Base-by-base conservation (phyloP, 176 grass and related monocot species). In the Oryza meyeriana region DNA sequence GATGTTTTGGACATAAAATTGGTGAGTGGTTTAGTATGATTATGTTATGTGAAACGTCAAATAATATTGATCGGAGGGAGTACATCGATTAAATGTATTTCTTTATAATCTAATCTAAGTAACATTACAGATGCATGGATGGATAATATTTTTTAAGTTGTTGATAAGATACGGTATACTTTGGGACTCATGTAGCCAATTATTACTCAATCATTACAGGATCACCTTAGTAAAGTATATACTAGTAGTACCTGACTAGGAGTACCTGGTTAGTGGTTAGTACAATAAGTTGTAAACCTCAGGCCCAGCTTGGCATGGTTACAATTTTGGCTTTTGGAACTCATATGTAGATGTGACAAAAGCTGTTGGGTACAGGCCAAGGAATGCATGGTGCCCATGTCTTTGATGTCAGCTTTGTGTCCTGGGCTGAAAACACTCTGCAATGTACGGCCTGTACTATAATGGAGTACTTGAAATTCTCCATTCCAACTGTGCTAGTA, bases 141-240 rank as follows among this genome's bases (percentile, higher is more conserved):
- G 14, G 27, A 13, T 10, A 45, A 8, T 16, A 16, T 4, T 16
- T 45, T 5, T 45, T 45, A 36, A 42, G 10, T 42, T 45, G 27
- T 41, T n/a, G 27, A 13, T 35, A 24, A 48, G 52, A 71, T 26
- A 2, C 69, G 1, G 52, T 14, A 71, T 71, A 4, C 6, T 61
- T 61, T 16, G 3, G 14, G 20, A 13, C 10, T 25, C 9, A 63
- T 83, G 38, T 69, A 69, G 45, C 26, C n/a, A 79, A 85, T 85
- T 63, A 76, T 75, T 69, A 80, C 24, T 24, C 69, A 31, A 80
- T 64, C 62, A 80, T 84, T 62, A 34, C 16, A 10, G 25, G 52
- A 40, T 34, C 44, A 74, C 25, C 33, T 25, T 81, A 72, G 27
- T 62, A 77, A 29, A 77, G 25, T 28, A 30, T 55, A 22, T 55